Percentiles rank a stretch among this genome's conserved stretches.
phyloP scores from a whole-genome alignment of 768 basidiomycete genomes.

The Suillus clintonianus region DNA sequence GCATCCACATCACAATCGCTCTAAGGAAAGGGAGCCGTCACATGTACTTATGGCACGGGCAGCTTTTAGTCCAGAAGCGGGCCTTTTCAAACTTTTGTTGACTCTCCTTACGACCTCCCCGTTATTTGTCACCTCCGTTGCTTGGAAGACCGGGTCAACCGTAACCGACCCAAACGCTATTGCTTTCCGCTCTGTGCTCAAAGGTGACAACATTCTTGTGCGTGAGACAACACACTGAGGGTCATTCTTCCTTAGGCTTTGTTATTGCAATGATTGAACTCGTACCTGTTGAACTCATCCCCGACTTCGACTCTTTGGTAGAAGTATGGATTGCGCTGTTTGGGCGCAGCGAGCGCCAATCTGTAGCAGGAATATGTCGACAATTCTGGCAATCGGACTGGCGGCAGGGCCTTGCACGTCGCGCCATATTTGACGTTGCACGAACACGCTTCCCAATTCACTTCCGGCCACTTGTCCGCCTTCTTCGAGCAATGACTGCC shows the following conservation, averaged over 20 bases:
- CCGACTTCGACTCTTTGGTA: constrained; percentile 69
- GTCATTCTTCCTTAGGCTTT: constrained; percentile 53
- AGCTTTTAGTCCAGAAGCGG: constrained; percentile 58
- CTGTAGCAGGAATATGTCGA: constrained; percentile 67
- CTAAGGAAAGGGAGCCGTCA: constrained; percentile 60
- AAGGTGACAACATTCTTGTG: constrained; percentile 54
- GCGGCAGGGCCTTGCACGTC: constrained; percentile 63
- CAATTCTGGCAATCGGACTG: constrained; percentile 87
- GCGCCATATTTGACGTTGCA: constrained; percentile 81
- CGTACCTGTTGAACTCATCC: constrained; percentile 73
- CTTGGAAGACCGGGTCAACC: constrained; percentile 68
- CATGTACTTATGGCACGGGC: constrained; percentile 59
- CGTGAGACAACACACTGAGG: not conserved
- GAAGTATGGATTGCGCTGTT: constrained; percentile 82
- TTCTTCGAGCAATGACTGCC: constrained; percentile 78
- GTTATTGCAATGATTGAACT: constrained; percentile 75
- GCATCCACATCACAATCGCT: constrained; percentile 40
- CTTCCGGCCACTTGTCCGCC: constrained; percentile 63
- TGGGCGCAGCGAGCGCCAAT: constrained; percentile 64
- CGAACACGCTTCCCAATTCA: constrained; percentile 84
- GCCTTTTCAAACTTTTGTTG: constrained; percentile 58
- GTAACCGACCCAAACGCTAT: constrained; percentile 77
- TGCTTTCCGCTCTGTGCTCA: constrained; percentile 79
- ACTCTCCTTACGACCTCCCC: constrained; percentile 68
- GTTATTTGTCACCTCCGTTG: constrained; percentile 71